These are phyloP conservation scores for carrot (Daucus carota) DNA, from an alignment of 129 eudicot genomes.

Conservation along the genomic window DNA sequence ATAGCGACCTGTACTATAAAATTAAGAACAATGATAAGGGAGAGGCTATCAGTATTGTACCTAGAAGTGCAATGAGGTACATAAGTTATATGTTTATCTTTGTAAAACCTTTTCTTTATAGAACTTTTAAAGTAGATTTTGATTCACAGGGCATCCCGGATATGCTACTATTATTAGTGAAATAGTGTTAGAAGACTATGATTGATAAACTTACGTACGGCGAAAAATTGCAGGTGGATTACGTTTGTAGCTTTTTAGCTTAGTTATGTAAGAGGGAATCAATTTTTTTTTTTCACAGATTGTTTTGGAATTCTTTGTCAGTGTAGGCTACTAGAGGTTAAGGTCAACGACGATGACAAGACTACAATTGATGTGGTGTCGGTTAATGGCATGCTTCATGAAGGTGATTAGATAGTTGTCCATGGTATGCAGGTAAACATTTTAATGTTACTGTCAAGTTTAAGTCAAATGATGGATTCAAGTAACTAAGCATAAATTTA, in stretches of 20 bases:
- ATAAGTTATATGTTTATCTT: no score
- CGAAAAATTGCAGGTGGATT: constrained; percentile 55
- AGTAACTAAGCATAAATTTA: not conserved
- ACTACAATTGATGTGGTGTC: constrained; percentile 88
- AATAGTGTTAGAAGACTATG: constrained; percentile 93
- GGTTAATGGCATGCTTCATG: constrained; percentile 89
- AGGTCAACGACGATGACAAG: constrained; percentile 87
- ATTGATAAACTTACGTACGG: constrained; percentile 66
- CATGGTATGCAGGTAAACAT: constrained; percentile 82
- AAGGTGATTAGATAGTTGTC: constrained; percentile 93
- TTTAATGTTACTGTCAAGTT: no score
- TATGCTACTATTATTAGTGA: constrained; percentile 54
- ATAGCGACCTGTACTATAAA: no score
- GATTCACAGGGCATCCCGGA: constrained; percentile 89
- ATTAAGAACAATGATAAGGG: no score
- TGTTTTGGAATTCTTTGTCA: constrained; percentile 23
- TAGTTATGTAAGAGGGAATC: not conserved
- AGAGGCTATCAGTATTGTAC: no score
- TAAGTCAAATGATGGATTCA: not conserved
- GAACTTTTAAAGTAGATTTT: constrained; percentile 14
- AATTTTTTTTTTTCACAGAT: constrained; percentile 1
- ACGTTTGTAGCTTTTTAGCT: not conserved
- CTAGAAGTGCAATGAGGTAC: no score
- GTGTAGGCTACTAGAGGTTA: constrained; percentile 99
- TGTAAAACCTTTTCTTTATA: no score